Evolutionary conservation across 805 yeast genomes (phyloP), one percentile per base, ranked within the genome.

Genomic region (Barnettozyma wickerhamii): DNA sequence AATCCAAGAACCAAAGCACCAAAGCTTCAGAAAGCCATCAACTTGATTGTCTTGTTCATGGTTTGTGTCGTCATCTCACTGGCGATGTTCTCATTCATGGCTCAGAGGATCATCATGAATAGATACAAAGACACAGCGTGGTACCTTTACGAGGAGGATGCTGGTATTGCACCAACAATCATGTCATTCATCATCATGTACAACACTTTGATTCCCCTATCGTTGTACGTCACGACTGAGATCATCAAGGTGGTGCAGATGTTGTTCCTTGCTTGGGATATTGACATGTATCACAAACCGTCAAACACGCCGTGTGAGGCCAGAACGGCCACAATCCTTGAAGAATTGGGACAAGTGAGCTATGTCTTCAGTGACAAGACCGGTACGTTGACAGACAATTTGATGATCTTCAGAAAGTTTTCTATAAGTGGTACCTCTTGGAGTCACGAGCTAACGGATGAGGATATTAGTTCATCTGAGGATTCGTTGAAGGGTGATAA

Each of bases 141-240:
- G 97, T 95, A 90, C 56, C 60, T 89, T 20, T 63, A 66, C 34
- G 76, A 74, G 4, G 71, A 77, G 51, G 93, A 85, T 50, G 95
- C 83, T 1, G 95, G 95, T 18, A 74, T 78, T 17, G 91, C 95
- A 3, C 84, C 96, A 2, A 86, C 95, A 1, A 72, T 93, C 37
- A 90, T 93, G 96, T 89, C 98, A 2, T 95, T 85, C 62, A 83
- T 93, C 48, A 91, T 93, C 68, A 91, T 93, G 98, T 91, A 84
- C 67, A 93, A 93, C 60, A 93, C 99, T 0, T 74, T 93, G 66
- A 93, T 93, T 57, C 99, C 99, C 0, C 68, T 93, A 24, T 91
- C 98, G 0, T 73, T 93, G 21, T 95, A 93, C 58, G 98, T 93
- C 17, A 89, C 98, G 0, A 86, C 91, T 88, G 99, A 95, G 60